Percentiles rank a stretch among this genome's conserved stretches.
Evolutionary conservation across 2,329 filamentous ascomycete genomes (phyloP).

Genomic region (Leptographium flavum): DNA sequence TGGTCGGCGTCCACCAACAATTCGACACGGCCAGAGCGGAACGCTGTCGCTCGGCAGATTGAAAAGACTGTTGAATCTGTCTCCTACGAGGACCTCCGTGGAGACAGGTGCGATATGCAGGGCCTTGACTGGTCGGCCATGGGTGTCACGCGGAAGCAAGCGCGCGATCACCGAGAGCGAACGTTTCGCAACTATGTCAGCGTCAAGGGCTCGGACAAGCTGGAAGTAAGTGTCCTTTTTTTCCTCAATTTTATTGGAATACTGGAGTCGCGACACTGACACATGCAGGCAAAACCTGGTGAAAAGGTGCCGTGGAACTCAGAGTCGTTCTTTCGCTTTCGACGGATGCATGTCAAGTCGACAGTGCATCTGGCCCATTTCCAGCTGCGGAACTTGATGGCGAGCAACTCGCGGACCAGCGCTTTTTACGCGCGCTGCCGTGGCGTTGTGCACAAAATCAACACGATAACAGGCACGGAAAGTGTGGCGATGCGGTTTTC

Average conservation of each 20-base stretch:
- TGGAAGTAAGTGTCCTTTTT: conserved; percentile 26
- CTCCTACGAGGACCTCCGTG: conserved; percentile 33
- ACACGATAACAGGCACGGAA: conserved; percentile 31
- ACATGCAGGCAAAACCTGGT: conserved; percentile 7
- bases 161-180: conserved; percentile 29
- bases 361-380: conserved; percentile 48
- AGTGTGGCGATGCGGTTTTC: conserved; percentile 31
- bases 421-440: conserved; percentile 41
- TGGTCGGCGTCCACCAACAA: background rate
- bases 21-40: background rate
- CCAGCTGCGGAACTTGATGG: conserved; percentile 49
- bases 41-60: conserved; percentile 13
- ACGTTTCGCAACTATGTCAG: conserved; percentile 48
- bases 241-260: no score
- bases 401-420: conserved; percentile 38
- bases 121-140: conserved; percentile 42
- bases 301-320: conserved; percentile 21
- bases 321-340: conserved; percentile 43
- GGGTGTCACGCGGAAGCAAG: conserved; percentile 33
- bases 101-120: conserved; percentile 43
- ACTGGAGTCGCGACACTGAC: no score
- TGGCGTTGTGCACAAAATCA: conserved; percentile 34
- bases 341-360: conserved; percentile 37
- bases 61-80: conserved; percentile 8
- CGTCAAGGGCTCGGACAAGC: conserved; percentile 28